Base-by-base conservation (phyloP, 306 rosid genomes). In the Sechiopsis laciniata region DNA sequence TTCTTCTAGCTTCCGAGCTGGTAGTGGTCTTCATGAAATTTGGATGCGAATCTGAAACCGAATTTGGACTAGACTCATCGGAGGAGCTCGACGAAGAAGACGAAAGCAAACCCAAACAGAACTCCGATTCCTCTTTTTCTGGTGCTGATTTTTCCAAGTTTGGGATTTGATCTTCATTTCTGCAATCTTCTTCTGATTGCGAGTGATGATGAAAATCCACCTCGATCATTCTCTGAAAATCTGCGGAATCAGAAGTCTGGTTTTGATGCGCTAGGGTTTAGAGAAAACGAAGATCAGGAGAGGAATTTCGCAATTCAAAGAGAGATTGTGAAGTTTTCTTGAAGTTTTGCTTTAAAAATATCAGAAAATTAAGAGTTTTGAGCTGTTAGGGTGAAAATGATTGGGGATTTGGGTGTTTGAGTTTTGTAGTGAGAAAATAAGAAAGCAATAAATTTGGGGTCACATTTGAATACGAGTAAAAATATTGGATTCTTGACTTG, bases 1-100 rank as follows among this genome's bases (percentile, higher is more conserved):
- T 87, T 79, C 88, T 76, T 58, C 71, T 75, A 61, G 90, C 85
- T 70, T 84, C 85, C 37, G 91, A 84, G 76, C 88, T 78, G 32
- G 53, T 78, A 10, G 93, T 86, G 42, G 72, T 78, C 64, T 81
- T 88, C 90, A 86, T 81, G 65, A 76, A 88, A 84, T 79, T 68
- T 7, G 87, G 87, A 51, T 90, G 81, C 32, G 82, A 73, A 74
- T 82, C 85, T 63, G 75, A 70, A 60, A 75, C 54, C 0, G 74
- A 77, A 69, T 67, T 32, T 35, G 84, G 75, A 65, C 78, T 65
- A 76, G 82, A 75, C 51, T 16, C 32, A 13, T 24, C 82, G 15
- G 82, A 74, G 15, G 82, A 74, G 76, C 29, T 63, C 72, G 74
- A 82, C 35, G 77, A 74, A 55, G 80, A 76, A 71, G 75, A 72